Evolutionary conservation across 2,329 filamentous ascomycete genomes (phyloP), one percentile per base, ranked within the genome.

Genomic region (Aspergillus sp.): DNA sequence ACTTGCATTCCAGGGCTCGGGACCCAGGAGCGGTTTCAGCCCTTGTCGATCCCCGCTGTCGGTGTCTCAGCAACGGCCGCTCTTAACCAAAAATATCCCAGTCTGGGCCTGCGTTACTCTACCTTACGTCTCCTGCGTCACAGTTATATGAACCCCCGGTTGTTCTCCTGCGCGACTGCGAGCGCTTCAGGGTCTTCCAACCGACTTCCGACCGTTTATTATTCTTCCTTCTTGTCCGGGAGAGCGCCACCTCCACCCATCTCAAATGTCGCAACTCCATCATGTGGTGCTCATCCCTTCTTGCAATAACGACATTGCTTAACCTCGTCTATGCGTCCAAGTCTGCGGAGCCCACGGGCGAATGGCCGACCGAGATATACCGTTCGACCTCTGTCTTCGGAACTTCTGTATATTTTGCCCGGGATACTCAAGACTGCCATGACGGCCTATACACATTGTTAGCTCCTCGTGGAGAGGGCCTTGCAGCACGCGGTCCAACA

Each of bases 391-490:
- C 57, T 12, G 30, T 68, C 2, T 43, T 62, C 4, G 69, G 70
- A 3, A 67, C 68, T 5, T 57, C 65, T 7, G 43, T 71, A 18
- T 71, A 68, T 47, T 66, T 64, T 34, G 59, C 66, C 42, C 57
- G 65, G 32, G 59, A 59, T 38, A 65, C 64, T 55, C 39, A 56
- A 2, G 56, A 56, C 12, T 82, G 80, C 65, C 69, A 76, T 48
- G 71, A 68, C 64, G 74, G 62, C 20, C 45, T 61, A 17, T 78
- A 73, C 57, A 74, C 71, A 1, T 71, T 81, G 18, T 62, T 81
- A 12, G 70, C 76, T 41, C 76, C 77, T 2, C 67, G 69, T 18
- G 76, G 76, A 4, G 65, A 41, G 8, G 61, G 59, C 12, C 66
- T 77, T 4, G 64, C 61, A 11, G 63, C 71, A 6, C 67, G 74